phyloP scores from a whole-genome alignment of 805 yeast genomes.

The Saturnispora mendoncae region DNA sequence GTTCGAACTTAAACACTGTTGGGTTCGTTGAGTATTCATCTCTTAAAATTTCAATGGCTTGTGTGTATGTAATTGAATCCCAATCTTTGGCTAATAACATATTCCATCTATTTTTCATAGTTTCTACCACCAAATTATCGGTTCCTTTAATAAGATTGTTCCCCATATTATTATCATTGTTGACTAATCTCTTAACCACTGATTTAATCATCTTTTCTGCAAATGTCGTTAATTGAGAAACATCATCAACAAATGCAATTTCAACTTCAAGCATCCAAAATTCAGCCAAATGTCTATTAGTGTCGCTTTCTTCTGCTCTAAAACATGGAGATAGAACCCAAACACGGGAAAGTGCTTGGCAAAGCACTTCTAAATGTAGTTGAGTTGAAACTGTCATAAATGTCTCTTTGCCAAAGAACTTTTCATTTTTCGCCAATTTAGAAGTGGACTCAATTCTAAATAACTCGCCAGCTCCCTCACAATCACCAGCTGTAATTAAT shows the following conservation, averaged over 20 bases:
- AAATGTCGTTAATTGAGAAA: slow-evolving; percentile 53
- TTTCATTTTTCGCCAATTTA: slow-evolving; percentile 16
- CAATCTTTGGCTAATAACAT: slow-evolving; percentile 42
- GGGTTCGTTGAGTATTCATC: slow-evolving; percentile 24
- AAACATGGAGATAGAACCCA: slow-evolving; percentile 91
- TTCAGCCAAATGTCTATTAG: slow-evolving; percentile 85
- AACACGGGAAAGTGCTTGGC: slow-evolving; percentile 66
- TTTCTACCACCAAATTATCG: slow-evolving; percentile 30
- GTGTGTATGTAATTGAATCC: slow-evolving; percentile 64
- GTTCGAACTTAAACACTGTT: slow-evolving; percentile 34
- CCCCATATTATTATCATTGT: slow-evolving; percentile 22
- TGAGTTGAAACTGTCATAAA: slow-evolving; percentile 88
- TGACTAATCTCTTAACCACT: slow-evolving; percentile 31
- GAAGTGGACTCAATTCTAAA: slow-evolving; percentile 43
- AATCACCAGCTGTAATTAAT: slow-evolving; percentile 76
- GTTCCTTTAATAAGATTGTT: slow-evolving; percentile 32
- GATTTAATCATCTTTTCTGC: slow-evolving; percentile 63
- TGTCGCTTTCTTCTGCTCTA: slow-evolving; percentile 86
- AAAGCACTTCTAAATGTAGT: slow-evolving; percentile 75
- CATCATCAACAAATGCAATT: slow-evolving; percentile 51
- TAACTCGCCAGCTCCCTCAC: slow-evolving; percentile 96
- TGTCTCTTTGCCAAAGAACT: slow-evolving; percentile 58
- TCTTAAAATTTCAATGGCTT: slow-evolving; percentile 55
- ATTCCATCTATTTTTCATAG: slow-evolving; percentile 50
- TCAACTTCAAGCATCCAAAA: slow-evolving; percentile 99